A percentile compares a stretch with the other conserved stretches of the same genome.
phyloP scores from a whole-genome alignment of 768 basidiomycete genomes.

The Inosperma sp. region DNA sequence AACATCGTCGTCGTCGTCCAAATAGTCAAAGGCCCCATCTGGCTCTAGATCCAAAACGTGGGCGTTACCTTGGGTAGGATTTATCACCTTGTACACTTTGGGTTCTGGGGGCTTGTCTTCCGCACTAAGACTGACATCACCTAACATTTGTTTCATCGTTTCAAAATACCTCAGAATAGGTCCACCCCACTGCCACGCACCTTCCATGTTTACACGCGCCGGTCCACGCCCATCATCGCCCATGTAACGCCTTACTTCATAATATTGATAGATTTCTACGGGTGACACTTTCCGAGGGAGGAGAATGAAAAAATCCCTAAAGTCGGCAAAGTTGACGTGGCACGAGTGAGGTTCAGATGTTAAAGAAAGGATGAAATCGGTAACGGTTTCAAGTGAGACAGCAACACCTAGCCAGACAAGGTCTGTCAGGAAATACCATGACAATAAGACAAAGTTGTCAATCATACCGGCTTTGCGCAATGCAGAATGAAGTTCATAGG shows the following conservation, averaged over 20 bases:
- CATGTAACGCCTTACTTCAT: conserved; percentile 62
- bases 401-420: conserved; percentile 52
- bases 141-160: conserved; percentile 32
- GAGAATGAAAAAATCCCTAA: conserved; percentile 85
- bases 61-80: conserved; percentile 5
- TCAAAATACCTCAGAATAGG: background rate
- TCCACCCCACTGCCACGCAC: conserved; percentile 38
- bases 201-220: conserved; percentile 86
- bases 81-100: conserved; percentile 16
- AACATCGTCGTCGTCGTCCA: conserved; percentile 39
- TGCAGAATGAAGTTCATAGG: conserved; percentile 37
- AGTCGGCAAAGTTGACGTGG: conserved; percentile 74
- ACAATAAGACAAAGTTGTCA: background rate
- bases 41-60: conserved; percentile 4
- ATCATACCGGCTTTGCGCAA: conserved; percentile 65
- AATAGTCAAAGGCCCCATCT: conserved; percentile 39
- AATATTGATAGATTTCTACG: conserved; percentile 82
- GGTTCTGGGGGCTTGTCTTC: conserved; percentile 58
- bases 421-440: background rate
- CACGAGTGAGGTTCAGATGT: conserved; percentile 67
- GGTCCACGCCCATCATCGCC: conserved; percentile 75
- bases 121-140: conserved; percentile 74
- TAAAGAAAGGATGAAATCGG: conserved; percentile 78
- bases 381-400: conserved; percentile 61
- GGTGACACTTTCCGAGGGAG: conserved; percentile 78